Percentiles rank a stretch among this genome's conserved stretches.
These are phyloP conservation scores for Orbilia oligospora DNA, from an alignment of 2,329 filamentous ascomycete species.

Conservation along the genomic window DNA sequence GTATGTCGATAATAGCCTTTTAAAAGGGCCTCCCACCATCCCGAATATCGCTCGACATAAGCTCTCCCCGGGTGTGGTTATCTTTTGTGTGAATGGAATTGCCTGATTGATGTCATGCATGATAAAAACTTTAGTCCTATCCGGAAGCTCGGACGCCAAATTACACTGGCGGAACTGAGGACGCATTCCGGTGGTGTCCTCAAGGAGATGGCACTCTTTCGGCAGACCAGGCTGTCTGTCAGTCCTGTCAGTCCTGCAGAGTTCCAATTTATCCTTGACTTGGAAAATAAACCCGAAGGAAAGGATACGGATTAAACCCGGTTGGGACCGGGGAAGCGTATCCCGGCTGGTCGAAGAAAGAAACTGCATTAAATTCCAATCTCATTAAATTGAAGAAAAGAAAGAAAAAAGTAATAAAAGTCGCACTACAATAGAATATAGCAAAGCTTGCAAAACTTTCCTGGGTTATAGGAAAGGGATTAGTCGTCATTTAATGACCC, in stretches of 20 bases:
- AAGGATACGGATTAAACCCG: slow-evolving; percentile 57
- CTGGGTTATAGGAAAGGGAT: slow-evolving; percentile 25
- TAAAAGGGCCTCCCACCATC: slow-evolving; percentile 26
- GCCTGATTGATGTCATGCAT: slow-evolving; percentile 59
- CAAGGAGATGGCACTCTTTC: slow-evolving; percentile 56
- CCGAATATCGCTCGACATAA: slow-evolving; percentile 43
- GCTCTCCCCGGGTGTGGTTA: slow-evolving; percentile 20
- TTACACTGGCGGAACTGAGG: slow-evolving; percentile 58
- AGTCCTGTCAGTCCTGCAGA: slow-evolving; percentile 59
- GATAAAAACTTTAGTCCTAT: slow-evolving; percentile 47
- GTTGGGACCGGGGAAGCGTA: slow-evolving; percentile 40
- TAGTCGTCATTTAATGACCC: slow-evolving; percentile 59
- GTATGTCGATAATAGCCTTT: slow-evolving; percentile 46
- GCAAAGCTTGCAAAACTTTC: slow-evolving; percentile 18
- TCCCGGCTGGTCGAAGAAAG: slow-evolving; percentile 31
- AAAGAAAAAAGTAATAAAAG: slow-evolving; percentile 24
- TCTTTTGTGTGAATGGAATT: slow-evolving; percentile 30
- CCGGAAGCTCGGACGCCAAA: slow-evolving; percentile 59
- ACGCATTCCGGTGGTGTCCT: slow-evolving; percentile 59
- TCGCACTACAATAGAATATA: slow-evolving; percentile 11
- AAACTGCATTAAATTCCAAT: slow-evolving; percentile 32
- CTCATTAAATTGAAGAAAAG: slow-evolving; percentile 38
- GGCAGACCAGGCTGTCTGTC: slow-evolving; percentile 59
- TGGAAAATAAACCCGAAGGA: slow-evolving; percentile 59
- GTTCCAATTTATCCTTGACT: slow-evolving; percentile 60